These are phyloP conservation scores for Trichophyton mentagrophytes DNA, from an alignment of 2,329 filamentous ascomycete species.

Conservation along the genomic window DNA sequence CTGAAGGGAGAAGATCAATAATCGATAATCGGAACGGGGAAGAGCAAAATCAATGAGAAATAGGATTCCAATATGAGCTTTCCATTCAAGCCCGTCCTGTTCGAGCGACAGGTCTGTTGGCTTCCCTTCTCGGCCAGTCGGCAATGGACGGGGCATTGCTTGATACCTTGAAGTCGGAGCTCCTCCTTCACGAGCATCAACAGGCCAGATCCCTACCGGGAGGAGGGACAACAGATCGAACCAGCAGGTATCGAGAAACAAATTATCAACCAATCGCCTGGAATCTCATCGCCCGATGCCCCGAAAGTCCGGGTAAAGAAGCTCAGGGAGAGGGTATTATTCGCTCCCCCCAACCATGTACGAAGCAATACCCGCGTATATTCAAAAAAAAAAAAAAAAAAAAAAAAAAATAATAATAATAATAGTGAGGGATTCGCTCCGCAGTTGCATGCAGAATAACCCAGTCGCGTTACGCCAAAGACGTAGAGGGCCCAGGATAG, in stretches of 20 bases:
- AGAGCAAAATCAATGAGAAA: neutral
- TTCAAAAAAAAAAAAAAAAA: neutral
- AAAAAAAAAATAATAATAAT: too few species aligned
- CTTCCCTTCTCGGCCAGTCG: neutral
- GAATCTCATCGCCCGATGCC: neutral
- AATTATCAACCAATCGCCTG: neutral
- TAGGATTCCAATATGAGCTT: neutral
- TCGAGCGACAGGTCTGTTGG: neutral
- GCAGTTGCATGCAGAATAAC: neutral
- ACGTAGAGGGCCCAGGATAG: neutral
- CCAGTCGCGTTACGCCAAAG: constrained; percentile 3
- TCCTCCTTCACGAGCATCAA: neutral
- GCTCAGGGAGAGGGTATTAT: neutral
- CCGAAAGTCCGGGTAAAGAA: neutral
- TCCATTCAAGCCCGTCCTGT: neutral
- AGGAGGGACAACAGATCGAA: neutral
- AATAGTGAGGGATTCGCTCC: neutral
- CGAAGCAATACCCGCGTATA: constrained; percentile 2
- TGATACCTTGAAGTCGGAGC: neutral
- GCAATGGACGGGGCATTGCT: neutral
- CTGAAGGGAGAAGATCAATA: neutral
- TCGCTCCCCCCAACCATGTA: neutral
- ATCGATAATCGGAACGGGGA: neutral
- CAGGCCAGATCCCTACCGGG: neutral
- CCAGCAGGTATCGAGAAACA: neutral